These are phyloP conservation scores for Bruguiera sexangula DNA, from an alignment of 345 rosid genomes.

Conservation along the genomic window DNA sequence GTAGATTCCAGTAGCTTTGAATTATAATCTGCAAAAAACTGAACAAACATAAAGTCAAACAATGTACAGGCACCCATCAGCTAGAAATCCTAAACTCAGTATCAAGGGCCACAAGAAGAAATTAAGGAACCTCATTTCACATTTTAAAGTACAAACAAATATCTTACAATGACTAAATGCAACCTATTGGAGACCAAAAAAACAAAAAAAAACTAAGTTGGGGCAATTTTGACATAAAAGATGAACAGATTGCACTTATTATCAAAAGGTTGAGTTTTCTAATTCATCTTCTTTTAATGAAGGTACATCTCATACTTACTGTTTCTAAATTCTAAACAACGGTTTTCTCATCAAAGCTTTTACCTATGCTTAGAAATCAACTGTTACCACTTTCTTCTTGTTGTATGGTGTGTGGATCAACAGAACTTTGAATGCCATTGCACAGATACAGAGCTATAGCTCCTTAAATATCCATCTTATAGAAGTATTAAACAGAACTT, in stretches of 20 bases:
- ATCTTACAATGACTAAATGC: too few species aligned
- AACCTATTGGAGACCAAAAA: too few species aligned
- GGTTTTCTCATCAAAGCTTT: neutral
- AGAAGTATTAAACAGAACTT: conserved; percentile 17
- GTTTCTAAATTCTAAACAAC: too few species aligned
- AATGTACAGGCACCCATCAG: conserved; percentile 5
- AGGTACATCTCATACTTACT: too few species aligned
- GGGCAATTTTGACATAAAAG: too few species aligned
- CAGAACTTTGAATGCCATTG: neutral
- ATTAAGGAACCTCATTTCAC: neutral
- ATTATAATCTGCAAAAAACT: conserved; percentile 89
- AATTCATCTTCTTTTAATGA: too few species aligned
- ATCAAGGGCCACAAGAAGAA: neutral
- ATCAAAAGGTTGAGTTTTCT: too few species aligned
- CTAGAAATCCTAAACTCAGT: neutral
- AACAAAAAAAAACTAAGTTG: too few species aligned
- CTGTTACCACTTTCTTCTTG: neutral
- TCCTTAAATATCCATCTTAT: neutral
- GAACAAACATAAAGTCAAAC: conserved; percentile 23
- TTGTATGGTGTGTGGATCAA: neutral
- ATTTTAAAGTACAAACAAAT: too few species aligned
- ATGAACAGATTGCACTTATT: too few species aligned
- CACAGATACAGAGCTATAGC: neutral
- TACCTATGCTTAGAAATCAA: neutral
- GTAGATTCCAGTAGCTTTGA: conserved; percentile 83